Evolutionary conservation across 495 filamentous ascomycete genomes (phyloP).

Genomic region (Aspergillus saccharolyticus): DNA sequence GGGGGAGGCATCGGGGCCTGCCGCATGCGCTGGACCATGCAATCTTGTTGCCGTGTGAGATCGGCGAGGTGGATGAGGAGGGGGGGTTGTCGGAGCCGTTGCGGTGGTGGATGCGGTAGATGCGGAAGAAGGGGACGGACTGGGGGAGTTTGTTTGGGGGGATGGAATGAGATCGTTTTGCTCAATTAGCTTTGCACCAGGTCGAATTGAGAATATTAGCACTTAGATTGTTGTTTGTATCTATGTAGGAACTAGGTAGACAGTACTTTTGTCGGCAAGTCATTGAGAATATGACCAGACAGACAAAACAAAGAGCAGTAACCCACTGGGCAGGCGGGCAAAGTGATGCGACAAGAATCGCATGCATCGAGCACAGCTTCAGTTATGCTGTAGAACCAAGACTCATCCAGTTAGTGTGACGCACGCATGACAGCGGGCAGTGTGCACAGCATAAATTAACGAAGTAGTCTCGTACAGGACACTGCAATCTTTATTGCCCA

Average conservation of each 20-base stretch:
- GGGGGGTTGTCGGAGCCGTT: constrained; percentile 35
- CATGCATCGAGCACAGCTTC: not conserved
- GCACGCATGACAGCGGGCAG: not conserved
- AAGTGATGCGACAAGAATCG: not conserved
- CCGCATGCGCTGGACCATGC: constrained; percentile 83
- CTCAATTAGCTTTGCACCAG: too few relatives aligned
- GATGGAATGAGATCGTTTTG: not conserved
- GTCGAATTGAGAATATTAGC: too few relatives aligned
- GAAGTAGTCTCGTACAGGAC: not conserved
- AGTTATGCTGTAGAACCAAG: too few relatives aligned
- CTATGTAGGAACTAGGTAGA: too few relatives aligned
- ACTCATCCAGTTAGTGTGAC: not conserved
- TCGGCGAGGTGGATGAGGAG: constrained; percentile 28
- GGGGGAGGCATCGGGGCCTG: constrained; percentile 78
- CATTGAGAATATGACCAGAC: too few relatives aligned
- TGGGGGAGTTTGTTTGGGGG: constrained; percentile 12
- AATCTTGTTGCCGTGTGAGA: constrained; percentile 66
- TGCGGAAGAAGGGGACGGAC: constrained; percentile 37
- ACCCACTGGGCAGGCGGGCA: too few relatives aligned
- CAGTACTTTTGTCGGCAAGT: too few relatives aligned
- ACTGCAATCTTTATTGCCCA: too few relatives aligned
- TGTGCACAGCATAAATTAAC: too few relatives aligned
- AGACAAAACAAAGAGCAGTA: too few relatives aligned
- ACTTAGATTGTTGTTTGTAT: too few relatives aligned
- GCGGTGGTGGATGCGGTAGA: constrained; percentile 36